phyloP scores from a whole-genome alignment of 1,284 basidiomycete species.

The Sporisorium iseilematis-ciliati region DNA sequence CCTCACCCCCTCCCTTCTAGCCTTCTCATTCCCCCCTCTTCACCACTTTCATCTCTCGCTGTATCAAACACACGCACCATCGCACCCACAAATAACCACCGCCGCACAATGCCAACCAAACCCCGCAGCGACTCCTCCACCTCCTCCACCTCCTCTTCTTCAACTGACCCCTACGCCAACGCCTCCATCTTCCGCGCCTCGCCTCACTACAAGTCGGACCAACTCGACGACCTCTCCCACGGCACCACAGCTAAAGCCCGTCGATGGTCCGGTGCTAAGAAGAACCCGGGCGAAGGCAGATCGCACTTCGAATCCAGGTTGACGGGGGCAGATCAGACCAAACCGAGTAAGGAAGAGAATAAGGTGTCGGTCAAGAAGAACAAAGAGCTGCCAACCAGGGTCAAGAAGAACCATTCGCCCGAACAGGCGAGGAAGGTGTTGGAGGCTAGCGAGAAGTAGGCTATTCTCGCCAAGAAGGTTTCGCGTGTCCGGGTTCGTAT shows the following conservation, averaged over 20 bases:
- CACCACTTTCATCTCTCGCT: neutral
- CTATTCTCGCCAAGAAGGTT: too few species aligned
- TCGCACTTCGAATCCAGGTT: constrained; percentile 34
- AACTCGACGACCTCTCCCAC: constrained; percentile 48
- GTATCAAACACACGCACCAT: neutral
- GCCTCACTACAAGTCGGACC: constrained; percentile 37
- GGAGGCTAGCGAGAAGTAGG: constrained; percentile 22
- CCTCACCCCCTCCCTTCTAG: neutral
- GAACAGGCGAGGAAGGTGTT: constrained; percentile 36
- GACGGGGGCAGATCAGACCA: constrained; percentile 16
- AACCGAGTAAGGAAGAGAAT: constrained; percentile 13
- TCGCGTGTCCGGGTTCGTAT: neutral
- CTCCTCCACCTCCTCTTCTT: constrained; percentile 29
- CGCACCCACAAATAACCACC: neutral
- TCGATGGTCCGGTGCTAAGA: constrained; percentile 43
- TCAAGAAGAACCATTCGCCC: constrained; percentile 47
- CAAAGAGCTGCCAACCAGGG: constrained; percentile 36
- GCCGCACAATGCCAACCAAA: constrained; percentile 32
- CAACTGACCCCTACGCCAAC: constrained; percentile 39
- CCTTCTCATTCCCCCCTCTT: neutral
- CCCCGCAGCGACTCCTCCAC: constrained; percentile 29
- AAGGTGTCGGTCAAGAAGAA: constrained; percentile 47
- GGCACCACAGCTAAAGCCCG: constrained; percentile 38
- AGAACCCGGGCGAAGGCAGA: constrained; percentile 39
- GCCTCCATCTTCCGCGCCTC: constrained; percentile 39